A percentile compares a stretch with the other conserved stretches of the same genome.
These are phyloP conservation scores for Rubroboletus satanas DNA, from an alignment of 768 basidiomycete genomes.

Conservation along the genomic window DNA sequence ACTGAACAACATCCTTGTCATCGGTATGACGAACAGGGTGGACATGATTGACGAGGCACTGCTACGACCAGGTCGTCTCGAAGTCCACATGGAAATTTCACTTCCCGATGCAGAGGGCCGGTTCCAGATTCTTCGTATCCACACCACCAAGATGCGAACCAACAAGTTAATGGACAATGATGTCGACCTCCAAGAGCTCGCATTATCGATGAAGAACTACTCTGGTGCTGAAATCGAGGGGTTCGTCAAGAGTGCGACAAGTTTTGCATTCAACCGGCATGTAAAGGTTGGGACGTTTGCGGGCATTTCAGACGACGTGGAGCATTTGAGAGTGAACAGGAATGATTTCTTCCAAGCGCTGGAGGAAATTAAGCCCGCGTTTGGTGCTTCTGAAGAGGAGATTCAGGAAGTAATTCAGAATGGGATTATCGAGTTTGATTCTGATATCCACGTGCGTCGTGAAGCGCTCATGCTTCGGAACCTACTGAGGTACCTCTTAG, in stretches of 20 bases:
- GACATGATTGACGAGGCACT: conserved; percentile 99
- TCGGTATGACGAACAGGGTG: conserved; percentile 97
- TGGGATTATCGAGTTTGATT: conserved; percentile 89
- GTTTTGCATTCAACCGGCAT: conserved; percentile 96
- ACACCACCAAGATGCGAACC: conserved; percentile 89
- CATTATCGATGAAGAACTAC: conserved; percentile 89
- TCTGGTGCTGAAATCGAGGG: conserved; percentile 96
- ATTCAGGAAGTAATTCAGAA: conserved; percentile 89
- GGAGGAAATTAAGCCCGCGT: conserved; percentile 93
- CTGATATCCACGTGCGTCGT: conserved; percentile 59
- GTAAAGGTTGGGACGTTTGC: conserved; percentile 98
- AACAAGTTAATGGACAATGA: conserved; percentile 88
- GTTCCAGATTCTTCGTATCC: conserved; percentile 90
- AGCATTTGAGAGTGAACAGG: conserved; percentile 84
- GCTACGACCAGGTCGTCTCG: conserved; percentile 94
- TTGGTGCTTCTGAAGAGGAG: conserved; percentile 97
- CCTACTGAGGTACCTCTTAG: conserved; percentile 37
- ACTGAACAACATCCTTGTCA: conserved; percentile 97
- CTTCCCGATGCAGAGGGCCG: conserved; percentile 93
- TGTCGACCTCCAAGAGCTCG: conserved; percentile 81
- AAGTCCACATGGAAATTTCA: conserved; percentile 99
- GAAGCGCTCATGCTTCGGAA: background rate
- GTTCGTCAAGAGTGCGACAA: conserved; percentile 95
- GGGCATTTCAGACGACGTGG: conserved; percentile 93
- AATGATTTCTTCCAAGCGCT: conserved; percentile 86